These are phyloP conservation scores for Galerina marginata DNA, from an alignment of 768 basidiomycete genomes.

Conservation along the genomic window DNA sequence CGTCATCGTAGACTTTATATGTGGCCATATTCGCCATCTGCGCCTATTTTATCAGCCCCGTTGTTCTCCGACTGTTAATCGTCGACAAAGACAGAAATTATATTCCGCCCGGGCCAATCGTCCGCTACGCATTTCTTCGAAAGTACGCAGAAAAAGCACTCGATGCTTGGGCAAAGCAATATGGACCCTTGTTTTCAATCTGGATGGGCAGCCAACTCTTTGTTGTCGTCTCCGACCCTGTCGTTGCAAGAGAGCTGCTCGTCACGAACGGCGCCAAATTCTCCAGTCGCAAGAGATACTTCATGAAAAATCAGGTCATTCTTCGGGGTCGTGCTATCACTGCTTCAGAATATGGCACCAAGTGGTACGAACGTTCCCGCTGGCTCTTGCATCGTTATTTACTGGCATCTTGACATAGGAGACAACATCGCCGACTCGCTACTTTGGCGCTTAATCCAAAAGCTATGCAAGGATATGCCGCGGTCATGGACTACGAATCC, in stretches of 20 bases:
- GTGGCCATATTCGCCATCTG: too few species aligned
- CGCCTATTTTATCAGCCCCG: constrained; percentile 5
- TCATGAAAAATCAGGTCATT: constrained; percentile 42
- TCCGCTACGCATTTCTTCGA: constrained; percentile 37
- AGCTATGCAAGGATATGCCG: constrained; percentile 41
- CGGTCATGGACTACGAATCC: constrained; percentile 44
- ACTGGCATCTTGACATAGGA: constrained; percentile 25
- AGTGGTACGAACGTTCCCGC: constrained; percentile 26
- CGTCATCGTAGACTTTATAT: too few species aligned
- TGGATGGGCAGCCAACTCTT: constrained; percentile 46
- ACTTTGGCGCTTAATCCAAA: constrained; percentile 33
- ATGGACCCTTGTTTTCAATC: constrained; percentile 39
- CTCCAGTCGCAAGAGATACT: constrained; percentile 38
- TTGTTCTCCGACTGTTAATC: constrained; percentile 4
- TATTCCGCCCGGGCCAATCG: constrained; percentile 33
- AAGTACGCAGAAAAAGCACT: constrained; percentile 40
- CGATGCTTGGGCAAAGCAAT: constrained; percentile 37
- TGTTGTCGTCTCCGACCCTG: constrained; percentile 40
- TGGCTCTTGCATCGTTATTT: not conserved
- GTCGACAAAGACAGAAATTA: constrained; percentile 25
- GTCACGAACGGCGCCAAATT: constrained; percentile 41
- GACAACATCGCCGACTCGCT: constrained; percentile 48
- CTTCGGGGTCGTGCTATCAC: constrained; percentile 39
- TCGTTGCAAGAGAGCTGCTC: constrained; percentile 38
- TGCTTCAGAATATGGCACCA: constrained; percentile 36